Conservation (phyloP, 768 basidiomycete species). For the Tylopilus sp. region DNA sequence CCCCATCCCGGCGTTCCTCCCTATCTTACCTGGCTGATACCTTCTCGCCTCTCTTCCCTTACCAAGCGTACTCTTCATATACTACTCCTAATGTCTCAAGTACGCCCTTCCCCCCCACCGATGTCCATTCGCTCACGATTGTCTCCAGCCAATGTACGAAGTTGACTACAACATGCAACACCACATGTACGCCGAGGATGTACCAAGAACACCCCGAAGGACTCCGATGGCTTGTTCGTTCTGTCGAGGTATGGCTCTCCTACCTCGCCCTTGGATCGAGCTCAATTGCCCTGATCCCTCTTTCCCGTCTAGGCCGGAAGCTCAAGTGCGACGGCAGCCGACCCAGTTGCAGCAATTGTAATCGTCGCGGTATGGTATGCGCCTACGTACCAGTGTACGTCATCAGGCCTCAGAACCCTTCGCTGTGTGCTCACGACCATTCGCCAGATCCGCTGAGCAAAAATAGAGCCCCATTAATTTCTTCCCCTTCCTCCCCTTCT, state of each 20-base stretch:
- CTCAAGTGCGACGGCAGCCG: constrained; percentile 68
- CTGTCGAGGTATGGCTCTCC: constrained; percentile 50
- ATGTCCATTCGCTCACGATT: neutral
- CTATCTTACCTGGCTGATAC: neutral
- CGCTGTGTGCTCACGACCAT: constrained; percentile 6
- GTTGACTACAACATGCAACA: constrained; percentile 11
- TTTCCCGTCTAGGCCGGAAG: constrained; percentile 49
- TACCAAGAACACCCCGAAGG: constrained; percentile 37
- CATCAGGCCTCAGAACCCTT: neutral
- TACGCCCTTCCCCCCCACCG: constrained; percentile 8
- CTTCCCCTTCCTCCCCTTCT: neutral
- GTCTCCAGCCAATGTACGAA: constrained; percentile 13
- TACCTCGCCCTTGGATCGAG: neutral
- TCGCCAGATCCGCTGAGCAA: constrained; percentile 26
- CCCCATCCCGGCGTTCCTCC: constrained; percentile 11
- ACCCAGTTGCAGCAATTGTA: constrained; percentile 65
- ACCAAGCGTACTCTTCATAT: constrained; percentile 1
- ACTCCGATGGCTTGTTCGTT: constrained; percentile 75
- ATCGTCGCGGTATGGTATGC: constrained; percentile 56
- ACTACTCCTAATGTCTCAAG: constrained; percentile 23
- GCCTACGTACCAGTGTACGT: constrained; percentile 65
- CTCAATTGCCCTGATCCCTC: neutral
- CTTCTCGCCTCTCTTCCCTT: neutral
- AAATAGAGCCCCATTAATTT: constrained; percentile 19
- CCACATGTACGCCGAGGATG: constrained; percentile 15